phyloP scores from a whole-genome alignment of 768 basidiomycete genomes.

The Naganishia antarctica region DNA sequence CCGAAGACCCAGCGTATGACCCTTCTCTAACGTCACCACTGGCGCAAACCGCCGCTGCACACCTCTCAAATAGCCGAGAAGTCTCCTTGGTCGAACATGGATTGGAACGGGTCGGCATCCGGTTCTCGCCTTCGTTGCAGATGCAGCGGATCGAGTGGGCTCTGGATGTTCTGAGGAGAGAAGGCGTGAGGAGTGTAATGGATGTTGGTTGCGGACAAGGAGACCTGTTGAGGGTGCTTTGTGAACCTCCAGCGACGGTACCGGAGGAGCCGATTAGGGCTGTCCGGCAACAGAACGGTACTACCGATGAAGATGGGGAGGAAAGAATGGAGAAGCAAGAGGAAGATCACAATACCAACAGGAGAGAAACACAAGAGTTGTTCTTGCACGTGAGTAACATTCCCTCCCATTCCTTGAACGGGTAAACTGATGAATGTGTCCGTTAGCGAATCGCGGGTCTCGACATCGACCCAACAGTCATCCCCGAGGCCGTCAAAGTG shows the following conservation, averaged over 20 bases:
- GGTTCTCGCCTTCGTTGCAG: slow-evolving; percentile 40
- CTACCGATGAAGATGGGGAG: slow-evolving; percentile 30
- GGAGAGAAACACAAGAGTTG: slow-evolving; percentile 31
- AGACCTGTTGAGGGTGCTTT: slow-evolving; percentile 41
- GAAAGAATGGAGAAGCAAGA: background rate
- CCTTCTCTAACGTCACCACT: slow-evolving; percentile 26
- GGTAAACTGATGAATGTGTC: background rate
- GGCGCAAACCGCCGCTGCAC: slow-evolving; percentile 18
- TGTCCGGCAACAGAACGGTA: background rate
- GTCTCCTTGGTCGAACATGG: slow-evolving; percentile 45
- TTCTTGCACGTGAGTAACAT: slow-evolving; percentile 41
- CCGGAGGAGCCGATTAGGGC: slow-evolving; percentile 37
- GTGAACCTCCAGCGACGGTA: slow-evolving; percentile 41
- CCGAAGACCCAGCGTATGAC: slow-evolving; percentile 28
- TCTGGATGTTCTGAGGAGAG: slow-evolving; percentile 40
- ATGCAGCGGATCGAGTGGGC: slow-evolving; percentile 48
- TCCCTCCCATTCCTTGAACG: background rate
- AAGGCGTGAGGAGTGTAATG: slow-evolving; percentile 44
- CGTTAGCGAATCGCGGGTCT: slow-evolving; percentile 45
- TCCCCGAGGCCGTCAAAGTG: slow-evolving; percentile 37
- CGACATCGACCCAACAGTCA: slow-evolving; percentile 40
- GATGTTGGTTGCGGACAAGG: slow-evolving; percentile 50
- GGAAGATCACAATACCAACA: slow-evolving; percentile 3
- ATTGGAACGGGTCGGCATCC: slow-evolving; percentile 42
- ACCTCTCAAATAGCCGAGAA: slow-evolving; percentile 30